Evolutionary conservation across 1,284 basidiomycete species (phyloP), one percentile per base, ranked within the genome.

Genomic region (Pholiota adiposa): DNA sequence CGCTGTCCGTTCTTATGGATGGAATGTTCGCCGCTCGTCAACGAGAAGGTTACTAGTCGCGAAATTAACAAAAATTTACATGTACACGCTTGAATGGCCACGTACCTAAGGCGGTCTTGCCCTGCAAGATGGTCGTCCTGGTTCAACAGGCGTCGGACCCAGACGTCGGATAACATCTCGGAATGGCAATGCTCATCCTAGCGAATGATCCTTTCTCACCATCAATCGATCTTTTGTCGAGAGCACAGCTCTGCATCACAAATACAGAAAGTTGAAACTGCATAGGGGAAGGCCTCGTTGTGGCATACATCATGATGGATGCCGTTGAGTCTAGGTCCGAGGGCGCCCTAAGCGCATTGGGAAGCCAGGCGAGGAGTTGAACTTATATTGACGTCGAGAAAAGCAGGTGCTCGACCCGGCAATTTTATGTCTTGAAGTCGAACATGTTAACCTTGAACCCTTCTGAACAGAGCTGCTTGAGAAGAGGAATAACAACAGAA

Each of bases 21-120:
- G 33, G 50, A 38, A 12, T 36, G 21, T 40, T 49, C 27, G 60
- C 48, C 52, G 31, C 12, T 59, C 57, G 63, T 61, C 60, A 64
- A 64, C 63, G 51, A 61, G 51, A 50, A 50, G 54, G 51, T 43
- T 38, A 53, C 41, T 53, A 40, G 29, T 51, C 49, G 43, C 43
- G 55, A 51, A 57, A 59, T 40, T 56, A 62, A 59, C n/a, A 31
- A 58, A 48, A 54, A 21, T 50, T 54, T 53, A 62, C 63, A 64
- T 60, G 58, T 58, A 49, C 29, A 44, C 16, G 50, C 36, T 18
- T 33, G 52, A 36, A 41, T 57, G 58, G 33, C 33, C n/a, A 50
- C 60, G 60, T 55, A 64, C 63, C 63, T 62, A 48, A 53, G 51
- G 48, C 48, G 55, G 51, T 59, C 54, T 60, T 52, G 60, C 63